phyloP scores from a whole-genome alignment of 345 rosid species.

The Capsella bursapastoris region DNA sequence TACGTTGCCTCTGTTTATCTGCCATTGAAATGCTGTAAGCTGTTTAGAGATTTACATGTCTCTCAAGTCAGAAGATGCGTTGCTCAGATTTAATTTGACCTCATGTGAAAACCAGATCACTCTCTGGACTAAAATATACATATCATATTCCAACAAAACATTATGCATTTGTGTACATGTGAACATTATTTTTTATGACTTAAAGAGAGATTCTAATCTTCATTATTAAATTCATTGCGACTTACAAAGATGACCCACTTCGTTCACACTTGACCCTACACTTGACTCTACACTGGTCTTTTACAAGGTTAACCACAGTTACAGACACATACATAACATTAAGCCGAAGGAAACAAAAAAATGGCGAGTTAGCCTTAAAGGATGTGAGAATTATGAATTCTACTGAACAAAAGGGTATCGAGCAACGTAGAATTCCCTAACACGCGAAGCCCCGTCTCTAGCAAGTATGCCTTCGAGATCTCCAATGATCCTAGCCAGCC shows the following conservation, averaged over 20 bases:
- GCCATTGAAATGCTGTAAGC: neutral
- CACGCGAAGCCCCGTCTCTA: conserved; percentile 67
- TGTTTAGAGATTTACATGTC: conserved; percentile 8
- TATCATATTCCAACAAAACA: neutral
- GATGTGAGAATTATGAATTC: conserved; percentile 31
- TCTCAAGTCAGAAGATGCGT: conserved; percentile 1
- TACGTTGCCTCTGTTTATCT: conserved; percentile 20
- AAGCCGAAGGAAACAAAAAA: conserved; percentile 10
- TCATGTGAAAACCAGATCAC: neutral
- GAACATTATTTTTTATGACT: neutral
- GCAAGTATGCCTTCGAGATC: conserved; percentile 91
- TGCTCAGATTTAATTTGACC: conserved; percentile 1
- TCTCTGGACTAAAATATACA: neutral
- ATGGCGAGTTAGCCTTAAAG: conserved; percentile 20
- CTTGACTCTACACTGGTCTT: conserved; percentile 13
- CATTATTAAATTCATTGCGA: neutral
- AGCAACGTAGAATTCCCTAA: conserved; percentile 68
- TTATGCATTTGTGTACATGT: neutral
- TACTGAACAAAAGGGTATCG: conserved; percentile 80
- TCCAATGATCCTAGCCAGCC: conserved; percentile 92
- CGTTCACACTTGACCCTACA: conserved; percentile 6
- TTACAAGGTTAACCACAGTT: conserved; percentile 29
- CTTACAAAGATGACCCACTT: conserved; percentile 1
- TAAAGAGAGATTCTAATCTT: neutral
- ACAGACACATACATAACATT: neutral